Evolutionary conservation across 768 basidiomycete species (phyloP).

Genomic region (Leccinum boreale): DNA sequence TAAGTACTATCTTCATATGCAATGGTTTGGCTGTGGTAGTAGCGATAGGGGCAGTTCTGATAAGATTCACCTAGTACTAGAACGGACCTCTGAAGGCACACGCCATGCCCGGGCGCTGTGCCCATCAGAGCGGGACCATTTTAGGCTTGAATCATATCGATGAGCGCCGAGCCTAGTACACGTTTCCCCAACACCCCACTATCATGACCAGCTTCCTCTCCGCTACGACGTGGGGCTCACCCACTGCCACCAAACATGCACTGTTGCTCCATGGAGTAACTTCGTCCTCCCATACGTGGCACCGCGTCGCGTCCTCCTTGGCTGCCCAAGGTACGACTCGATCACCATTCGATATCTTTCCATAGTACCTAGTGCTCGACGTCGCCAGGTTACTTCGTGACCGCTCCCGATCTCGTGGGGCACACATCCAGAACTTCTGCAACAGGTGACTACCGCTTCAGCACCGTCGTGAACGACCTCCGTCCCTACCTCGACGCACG

Average conservation of each 20-base stretch:
- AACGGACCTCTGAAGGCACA: no score
- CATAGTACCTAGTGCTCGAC: not conserved
- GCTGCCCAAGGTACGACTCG: conserved; percentile 14
- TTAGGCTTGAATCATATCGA: not conserved
- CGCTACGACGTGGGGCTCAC: conserved; percentile 21
- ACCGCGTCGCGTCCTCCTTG: conserved; percentile 14
- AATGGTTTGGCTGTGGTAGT: not conserved
- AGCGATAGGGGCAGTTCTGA: not conserved
- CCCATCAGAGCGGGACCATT: no score
- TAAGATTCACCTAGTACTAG: no score
- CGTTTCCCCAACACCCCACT: not conserved
- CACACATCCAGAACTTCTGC: conserved; percentile 11
- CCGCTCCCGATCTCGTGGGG: conserved; percentile 21
- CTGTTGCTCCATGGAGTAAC: conserved; percentile 26
- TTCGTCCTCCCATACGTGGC: conserved; percentile 21
- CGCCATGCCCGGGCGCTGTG: no score
- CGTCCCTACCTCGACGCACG: conserved; percentile 13
- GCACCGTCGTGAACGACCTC: conserved; percentile 15
- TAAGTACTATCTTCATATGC: no score
- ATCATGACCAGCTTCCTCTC: conserved; percentile 19
- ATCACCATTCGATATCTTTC: not conserved
- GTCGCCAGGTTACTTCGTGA: conserved; percentile 19
- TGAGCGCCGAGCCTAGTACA: not conserved
- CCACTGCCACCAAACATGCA: conserved; percentile 21
- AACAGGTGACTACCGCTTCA: conserved; percentile 9